phyloP scores from a whole-genome alignment of 2,329 filamentous ascomycete genomes.

The Claviceps capensis region DNA sequence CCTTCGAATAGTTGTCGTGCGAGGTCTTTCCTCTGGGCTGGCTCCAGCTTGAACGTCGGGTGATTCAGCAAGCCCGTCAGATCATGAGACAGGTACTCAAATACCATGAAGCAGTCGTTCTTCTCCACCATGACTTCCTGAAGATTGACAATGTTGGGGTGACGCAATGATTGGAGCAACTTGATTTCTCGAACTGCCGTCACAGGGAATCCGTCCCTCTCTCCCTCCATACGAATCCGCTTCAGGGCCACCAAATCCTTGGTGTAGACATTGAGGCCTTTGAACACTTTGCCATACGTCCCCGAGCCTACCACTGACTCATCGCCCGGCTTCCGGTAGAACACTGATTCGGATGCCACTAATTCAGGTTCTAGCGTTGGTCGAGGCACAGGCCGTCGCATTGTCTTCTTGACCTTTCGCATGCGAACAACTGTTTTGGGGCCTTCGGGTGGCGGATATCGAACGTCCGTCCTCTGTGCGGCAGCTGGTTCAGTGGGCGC shows the following conservation, averaged over 20 bases:
- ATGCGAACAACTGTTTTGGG: slow-evolving; percentile 33
- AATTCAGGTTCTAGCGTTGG: slow-evolving; percentile 61
- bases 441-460: slow-evolving; percentile 19
- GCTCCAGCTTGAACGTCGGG: slow-evolving; percentile 73
- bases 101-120: slow-evolving; percentile 99
- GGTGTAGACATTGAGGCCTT: slow-evolving; percentile 85
- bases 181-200: slow-evolving; percentile 88
- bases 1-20: slow-evolving; percentile 89
- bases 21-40: slow-evolving; percentile 82
- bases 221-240: slow-evolving; percentile 86
- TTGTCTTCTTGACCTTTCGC: slow-evolving; percentile 51
- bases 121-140: slow-evolving; percentile 95
- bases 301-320: slow-evolving; percentile 92
- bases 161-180: slow-evolving; percentile 71
- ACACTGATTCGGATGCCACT: slow-evolving; percentile 72
- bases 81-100: slow-evolving; percentile 94
- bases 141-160: slow-evolving; percentile 69
- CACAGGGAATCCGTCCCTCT: slow-evolving; percentile 80
- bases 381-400: slow-evolving; percentile 57
- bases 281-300: slow-evolving; percentile 93
- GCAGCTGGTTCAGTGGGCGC: slow-evolving; percentile 42
- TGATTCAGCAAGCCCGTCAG: slow-evolving; percentile 91
- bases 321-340: slow-evolving; percentile 91
- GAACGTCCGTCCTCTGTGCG: slow-evolving; percentile 22
- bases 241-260: slow-evolving; percentile 74